A percentile compares a stretch with the other conserved stretches of the same genome.
Evolutionary conservation across 352 stramenopile genomes (phyloP).

Genomic region (Aphanomyces euteiches): DNA sequence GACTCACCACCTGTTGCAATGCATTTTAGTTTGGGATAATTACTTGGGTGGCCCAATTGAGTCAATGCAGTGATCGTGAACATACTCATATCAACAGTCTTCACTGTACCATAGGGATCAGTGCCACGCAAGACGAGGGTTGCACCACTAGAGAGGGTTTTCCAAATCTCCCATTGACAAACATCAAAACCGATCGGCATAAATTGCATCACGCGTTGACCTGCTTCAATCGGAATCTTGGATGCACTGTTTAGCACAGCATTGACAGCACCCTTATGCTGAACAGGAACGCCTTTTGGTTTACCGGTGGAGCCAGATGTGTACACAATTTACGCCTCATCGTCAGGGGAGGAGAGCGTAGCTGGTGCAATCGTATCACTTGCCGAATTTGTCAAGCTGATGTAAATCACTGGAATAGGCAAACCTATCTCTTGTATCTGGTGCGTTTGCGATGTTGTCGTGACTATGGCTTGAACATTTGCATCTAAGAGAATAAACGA

Average conservation of each 20-base stretch:
- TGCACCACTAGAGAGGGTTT: not conserved
- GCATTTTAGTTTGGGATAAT: not conserved
- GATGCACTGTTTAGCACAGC: not conserved
- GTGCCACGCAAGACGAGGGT: not conserved
- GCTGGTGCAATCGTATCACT: not conserved
- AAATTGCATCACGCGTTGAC: not conserved
- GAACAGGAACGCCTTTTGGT: slow-evolving; percentile 10
- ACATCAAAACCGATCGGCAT: slow-evolving; percentile 1
- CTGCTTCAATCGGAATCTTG: not conserved
- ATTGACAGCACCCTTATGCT: slow-evolving; percentile 14
- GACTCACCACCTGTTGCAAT: not conserved
- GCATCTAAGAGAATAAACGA: not conserved
- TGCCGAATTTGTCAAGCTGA: not conserved
- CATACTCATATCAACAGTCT: not conserved
- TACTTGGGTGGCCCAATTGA: not conserved
- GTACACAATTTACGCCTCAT: slow-evolving; percentile 3
- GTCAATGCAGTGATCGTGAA: not conserved
- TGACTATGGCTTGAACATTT: not conserved
- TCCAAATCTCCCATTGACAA: slow-evolving; percentile 7
- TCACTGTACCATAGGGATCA: not conserved
- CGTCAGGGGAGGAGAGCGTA: not conserved
- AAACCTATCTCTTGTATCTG: too few species aligned
- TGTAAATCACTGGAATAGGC: too few species aligned
- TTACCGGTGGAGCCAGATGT: slow-evolving; percentile 9
- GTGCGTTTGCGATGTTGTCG: not conserved